Percentiles rank a stretch among this genome's conserved stretches.
phyloP scores from a whole-genome alignment of 2,329 filamentous ascomycete species.

The Huntiella bhutanensis region DNA sequence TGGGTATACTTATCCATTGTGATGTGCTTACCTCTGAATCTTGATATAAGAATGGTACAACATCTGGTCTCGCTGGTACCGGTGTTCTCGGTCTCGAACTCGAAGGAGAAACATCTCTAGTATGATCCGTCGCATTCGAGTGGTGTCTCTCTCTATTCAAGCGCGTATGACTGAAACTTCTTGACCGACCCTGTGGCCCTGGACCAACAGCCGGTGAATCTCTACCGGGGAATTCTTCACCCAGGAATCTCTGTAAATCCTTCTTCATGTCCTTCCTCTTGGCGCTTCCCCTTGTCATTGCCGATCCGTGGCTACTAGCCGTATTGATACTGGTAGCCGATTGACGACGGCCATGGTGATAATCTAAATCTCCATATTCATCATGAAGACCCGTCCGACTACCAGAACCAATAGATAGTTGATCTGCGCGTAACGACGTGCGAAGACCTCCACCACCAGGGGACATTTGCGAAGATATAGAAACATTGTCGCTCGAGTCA shows the following conservation, averaged over 20 bases:
- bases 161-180: slow-evolving; percentile 41
- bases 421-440: slow-evolving; percentile 8
- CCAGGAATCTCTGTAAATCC: slow-evolving; percentile 66
- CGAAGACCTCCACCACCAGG: slow-evolving; percentile 36
- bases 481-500: slow-evolving; percentile 56
- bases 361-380: slow-evolving; percentile 42
- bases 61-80: slow-evolving; percentile 61
- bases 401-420: slow-evolving; percentile 9
- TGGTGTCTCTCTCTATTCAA: slow-evolving; percentile 57
- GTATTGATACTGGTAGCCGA: slow-evolving; percentile 76
- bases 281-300: slow-evolving; percentile 43
- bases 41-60: slow-evolving; percentile 95
- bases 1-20: neutral
- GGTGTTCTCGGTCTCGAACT: slow-evolving; percentile 69
- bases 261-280: slow-evolving; percentile 40
- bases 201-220: slow-evolving; percentile 54
- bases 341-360: slow-evolving; percentile 48
- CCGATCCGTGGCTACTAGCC: slow-evolving; percentile 70
- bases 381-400: slow-evolving; percentile 15
- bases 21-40: slow-evolving; percentile 46
- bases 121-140: slow-evolving; percentile 56
- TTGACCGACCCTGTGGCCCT: slow-evolving; percentile 36
- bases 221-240: slow-evolving; percentile 62
- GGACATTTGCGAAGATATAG: slow-evolving; percentile 45
- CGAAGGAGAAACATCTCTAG: slow-evolving; percentile 54